A percentile compares a stretch with the other conserved stretches of the same genome.
phyloP scores from a whole-genome alignment of 2,329 filamentous ascomycete species.

The Aspergillus novoparasiticus region DNA sequence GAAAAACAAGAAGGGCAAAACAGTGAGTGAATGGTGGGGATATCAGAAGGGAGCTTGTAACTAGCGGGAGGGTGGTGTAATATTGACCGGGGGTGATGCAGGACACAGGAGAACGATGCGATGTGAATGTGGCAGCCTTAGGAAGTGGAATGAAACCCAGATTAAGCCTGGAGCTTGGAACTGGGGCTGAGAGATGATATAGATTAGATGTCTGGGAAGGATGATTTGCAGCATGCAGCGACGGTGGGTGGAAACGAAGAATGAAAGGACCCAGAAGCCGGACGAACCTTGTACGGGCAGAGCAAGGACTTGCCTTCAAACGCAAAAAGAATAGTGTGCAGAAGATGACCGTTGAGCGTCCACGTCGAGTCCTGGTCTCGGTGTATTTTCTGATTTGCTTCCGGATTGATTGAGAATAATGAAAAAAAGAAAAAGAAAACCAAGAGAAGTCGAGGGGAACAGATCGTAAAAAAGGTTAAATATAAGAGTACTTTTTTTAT shows the following conservation, averaged over 20 bases:
- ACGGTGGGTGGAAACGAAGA: constrained; percentile 15
- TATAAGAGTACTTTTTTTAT: not conserved
- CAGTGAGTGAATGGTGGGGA: constrained; percentile 26
- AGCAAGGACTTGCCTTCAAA: constrained; percentile 1
- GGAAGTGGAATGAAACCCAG: constrained; percentile 14
- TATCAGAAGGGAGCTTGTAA: constrained; percentile 39
- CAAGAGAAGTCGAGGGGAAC: not conserved
- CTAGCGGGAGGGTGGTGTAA: constrained; percentile 43
- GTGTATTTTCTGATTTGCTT: constrained; percentile 2
- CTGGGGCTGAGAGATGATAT: constrained; percentile 6
- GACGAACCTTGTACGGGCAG: constrained; percentile 1
- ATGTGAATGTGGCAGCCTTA: constrained; percentile 25
- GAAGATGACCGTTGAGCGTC: not conserved
- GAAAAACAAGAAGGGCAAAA: constrained; percentile 18
- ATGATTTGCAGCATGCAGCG: constrained; percentile 28
- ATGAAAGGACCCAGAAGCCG: constrained; percentile 10
- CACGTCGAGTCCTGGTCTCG: not conserved
- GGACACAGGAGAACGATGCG: constrained; percentile 31
- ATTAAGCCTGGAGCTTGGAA: constrained; percentile 13
- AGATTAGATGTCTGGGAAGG: constrained; percentile 20
- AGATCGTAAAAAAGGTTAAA: not conserved
- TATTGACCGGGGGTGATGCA: constrained; percentile 41
- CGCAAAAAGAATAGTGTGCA: not conserved
- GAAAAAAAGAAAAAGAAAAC: constrained; percentile 6
- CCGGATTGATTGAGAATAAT: constrained; percentile 2